A percentile compares a stretch with the other conserved stretches of the same genome.
These are phyloP conservation scores for Cercospora canescens DNA, from an alignment of 2,329 filamentous ascomycete genomes.

Conservation along the genomic window DNA sequence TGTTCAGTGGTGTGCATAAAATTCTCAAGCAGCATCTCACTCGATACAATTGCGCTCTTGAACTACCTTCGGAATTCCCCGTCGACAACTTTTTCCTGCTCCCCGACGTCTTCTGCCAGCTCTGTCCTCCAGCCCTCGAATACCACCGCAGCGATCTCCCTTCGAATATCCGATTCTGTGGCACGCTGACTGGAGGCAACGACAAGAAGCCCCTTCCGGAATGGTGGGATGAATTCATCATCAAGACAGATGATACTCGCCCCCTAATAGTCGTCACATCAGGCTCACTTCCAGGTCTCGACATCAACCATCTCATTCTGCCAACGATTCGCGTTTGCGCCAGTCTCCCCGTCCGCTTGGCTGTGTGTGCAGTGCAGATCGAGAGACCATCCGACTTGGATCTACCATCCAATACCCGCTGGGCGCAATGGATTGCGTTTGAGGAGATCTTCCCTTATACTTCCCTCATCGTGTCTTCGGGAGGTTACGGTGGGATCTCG, in stretches of 20 bases:
- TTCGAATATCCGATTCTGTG: constrained; percentile 45
- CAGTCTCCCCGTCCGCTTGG: constrained; percentile 42
- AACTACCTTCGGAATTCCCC: constrained; percentile 11
- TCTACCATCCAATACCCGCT: constrained; percentile 45
- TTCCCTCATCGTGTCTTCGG: constrained; percentile 50
- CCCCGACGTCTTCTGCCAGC: constrained; percentile 34
- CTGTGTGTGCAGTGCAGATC: constrained; percentile 40
- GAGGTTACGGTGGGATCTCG: constrained; percentile 49
- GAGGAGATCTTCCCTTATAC: constrained; percentile 47
- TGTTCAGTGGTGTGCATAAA: constrained; percentile 34
- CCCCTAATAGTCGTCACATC: constrained; percentile 50
- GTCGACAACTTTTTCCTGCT: constrained; percentile 9
- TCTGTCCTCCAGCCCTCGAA: constrained; percentile 40
- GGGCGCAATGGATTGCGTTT: constrained; percentile 53
- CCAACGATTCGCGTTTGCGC: constrained; percentile 49
- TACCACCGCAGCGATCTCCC: constrained; percentile 40
- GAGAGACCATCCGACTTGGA: constrained; percentile 30
- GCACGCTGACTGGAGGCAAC: constrained; percentile 31
- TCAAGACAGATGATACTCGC: constrained; percentile 40
- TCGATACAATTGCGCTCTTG: constrained; percentile 8
- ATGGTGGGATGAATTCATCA: constrained; percentile 50
- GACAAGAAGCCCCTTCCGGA: constrained; percentile 38
- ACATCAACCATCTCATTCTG: constrained; percentile 46
- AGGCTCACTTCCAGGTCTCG: constrained; percentile 44
- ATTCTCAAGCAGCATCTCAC: not conserved